Conservation (phyloP, 768 basidiomycete genomes). For the Strobilomyces dryophilus region DNA sequence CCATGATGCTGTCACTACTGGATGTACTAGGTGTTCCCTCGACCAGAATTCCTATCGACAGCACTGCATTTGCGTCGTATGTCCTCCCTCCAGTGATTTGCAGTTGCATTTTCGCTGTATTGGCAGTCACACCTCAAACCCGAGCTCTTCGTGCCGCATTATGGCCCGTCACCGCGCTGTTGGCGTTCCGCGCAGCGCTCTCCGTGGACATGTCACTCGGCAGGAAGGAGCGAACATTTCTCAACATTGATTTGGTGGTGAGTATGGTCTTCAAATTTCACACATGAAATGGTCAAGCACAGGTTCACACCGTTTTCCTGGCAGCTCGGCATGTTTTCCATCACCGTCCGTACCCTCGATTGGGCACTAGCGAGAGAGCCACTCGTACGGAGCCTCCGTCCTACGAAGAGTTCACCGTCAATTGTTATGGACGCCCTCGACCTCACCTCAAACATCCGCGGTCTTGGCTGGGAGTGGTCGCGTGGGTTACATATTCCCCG, state of each 20-base stretch:
- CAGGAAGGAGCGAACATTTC: not conserved
- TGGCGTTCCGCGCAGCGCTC: not conserved
- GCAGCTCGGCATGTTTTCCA: not conserved
- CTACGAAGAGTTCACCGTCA: not conserved
- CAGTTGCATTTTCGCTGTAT: not conserved
- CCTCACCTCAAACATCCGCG: not conserved
- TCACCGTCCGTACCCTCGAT: not conserved
- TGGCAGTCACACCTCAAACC: not conserved
- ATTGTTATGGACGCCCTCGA: not conserved
- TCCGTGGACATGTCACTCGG: constrained; percentile 1
- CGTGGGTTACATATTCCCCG: not conserved
- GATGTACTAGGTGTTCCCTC: not conserved
- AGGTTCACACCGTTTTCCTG: not conserved
- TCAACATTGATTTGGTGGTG: not conserved
- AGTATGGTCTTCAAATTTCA: not conserved
- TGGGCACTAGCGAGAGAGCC: not conserved
- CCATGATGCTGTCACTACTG: not conserved
- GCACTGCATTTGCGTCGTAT: not conserved
- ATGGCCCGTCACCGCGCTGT: not conserved
- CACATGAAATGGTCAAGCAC: not conserved
- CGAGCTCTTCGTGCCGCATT: not conserved
- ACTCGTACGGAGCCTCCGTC: not conserved
- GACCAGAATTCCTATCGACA: not conserved
- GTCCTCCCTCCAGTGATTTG: not conserved
- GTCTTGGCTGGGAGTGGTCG: constrained; percentile 3